These are phyloP conservation scores for Thelephora terrestris DNA, from an alignment of 1,284 basidiomycete species.

Conservation along the genomic window DNA sequence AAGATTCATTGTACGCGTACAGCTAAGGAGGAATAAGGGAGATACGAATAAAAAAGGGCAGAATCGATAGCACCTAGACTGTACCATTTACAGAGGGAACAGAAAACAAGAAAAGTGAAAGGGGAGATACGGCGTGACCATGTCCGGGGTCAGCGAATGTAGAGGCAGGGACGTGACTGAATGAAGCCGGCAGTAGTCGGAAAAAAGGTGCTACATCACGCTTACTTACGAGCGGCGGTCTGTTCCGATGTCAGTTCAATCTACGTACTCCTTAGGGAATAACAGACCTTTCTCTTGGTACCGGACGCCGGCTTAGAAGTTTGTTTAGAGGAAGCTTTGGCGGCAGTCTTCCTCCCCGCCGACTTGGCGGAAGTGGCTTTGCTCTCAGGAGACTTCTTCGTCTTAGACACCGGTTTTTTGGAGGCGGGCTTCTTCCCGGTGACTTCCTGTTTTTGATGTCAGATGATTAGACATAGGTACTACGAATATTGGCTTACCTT, in stretches of 20 bases:
- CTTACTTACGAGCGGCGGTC: neutral
- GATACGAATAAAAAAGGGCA: neutral
- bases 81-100: neutral
- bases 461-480: neutral
- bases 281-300: constrained; percentile 14
- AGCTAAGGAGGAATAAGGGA: neutral
- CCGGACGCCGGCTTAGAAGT: constrained; percentile 8
- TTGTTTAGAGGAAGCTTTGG: constrained; percentile 17
- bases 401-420: constrained; percentile 24
- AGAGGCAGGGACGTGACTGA: neutral
- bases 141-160: neutral
- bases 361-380: constrained; percentile 16
- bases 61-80: neutral
- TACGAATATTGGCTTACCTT: constrained; percentile 28
- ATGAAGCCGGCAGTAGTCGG: neutral
- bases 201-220: neutral
- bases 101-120: neutral
- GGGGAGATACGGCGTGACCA: neutral
- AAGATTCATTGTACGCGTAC: neutral
- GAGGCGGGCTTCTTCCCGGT: constrained; percentile 34
- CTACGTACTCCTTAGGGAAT: neutral
- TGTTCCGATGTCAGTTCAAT: neutral
- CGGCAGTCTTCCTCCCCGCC: constrained; percentile 28
- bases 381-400: constrained; percentile 24
- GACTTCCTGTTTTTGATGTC: constrained; percentile 27